A percentile compares a stretch with the other conserved stretches of the same genome.
These are phyloP conservation scores for Debaryomyces robertsiae DNA, from an alignment of 1,139 yeast genomes.

Conservation along the genomic window DNA sequence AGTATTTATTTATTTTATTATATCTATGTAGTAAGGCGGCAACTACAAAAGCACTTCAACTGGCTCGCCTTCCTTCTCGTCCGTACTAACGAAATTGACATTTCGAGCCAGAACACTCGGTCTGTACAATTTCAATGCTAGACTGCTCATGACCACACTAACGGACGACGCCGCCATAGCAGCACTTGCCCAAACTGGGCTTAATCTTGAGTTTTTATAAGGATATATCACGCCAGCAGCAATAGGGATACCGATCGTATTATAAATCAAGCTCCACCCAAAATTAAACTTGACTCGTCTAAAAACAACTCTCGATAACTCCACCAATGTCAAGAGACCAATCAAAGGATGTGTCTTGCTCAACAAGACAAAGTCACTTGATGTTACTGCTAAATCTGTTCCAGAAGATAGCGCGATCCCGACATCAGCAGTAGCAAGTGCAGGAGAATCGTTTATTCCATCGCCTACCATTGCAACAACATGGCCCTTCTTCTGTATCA, in stretches of 20 bases:
- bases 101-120: constrained; percentile 36
- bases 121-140: constrained; percentile 49
- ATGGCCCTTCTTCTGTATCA: constrained; percentile 47
- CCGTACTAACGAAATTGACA: constrained; percentile 14
- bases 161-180: constrained; percentile 68
- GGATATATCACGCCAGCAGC: constrained; percentile 69
- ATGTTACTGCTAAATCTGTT: constrained; percentile 59
- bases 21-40: too few species aligned
- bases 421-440: constrained; percentile 59
- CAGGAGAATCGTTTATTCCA: constrained; percentile 68
- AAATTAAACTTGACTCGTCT: constrained; percentile 59
- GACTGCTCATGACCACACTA: constrained; percentile 59
- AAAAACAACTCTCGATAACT: constrained; percentile 48
- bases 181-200: constrained; percentile 69
- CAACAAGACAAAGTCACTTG: constrained; percentile 58
- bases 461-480: constrained; percentile 66
- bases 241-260: constrained; percentile 57
- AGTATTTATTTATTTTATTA: constrained; percentile 2
- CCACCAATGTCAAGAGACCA: constrained; percentile 51
- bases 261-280: constrained; percentile 54
- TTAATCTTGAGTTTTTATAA: constrained; percentile 50
- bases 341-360: constrained; percentile 48
- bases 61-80: constrained; percentile 14
- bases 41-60: constrained; percentile 6
- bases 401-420: constrained; percentile 63